A percentile compares a stretch with the other conserved stretches of the same genome.
These are phyloP conservation scores for Boletus speciosus DNA, from an alignment of 768 basidiomycete genomes.

Conservation along the genomic window DNA sequence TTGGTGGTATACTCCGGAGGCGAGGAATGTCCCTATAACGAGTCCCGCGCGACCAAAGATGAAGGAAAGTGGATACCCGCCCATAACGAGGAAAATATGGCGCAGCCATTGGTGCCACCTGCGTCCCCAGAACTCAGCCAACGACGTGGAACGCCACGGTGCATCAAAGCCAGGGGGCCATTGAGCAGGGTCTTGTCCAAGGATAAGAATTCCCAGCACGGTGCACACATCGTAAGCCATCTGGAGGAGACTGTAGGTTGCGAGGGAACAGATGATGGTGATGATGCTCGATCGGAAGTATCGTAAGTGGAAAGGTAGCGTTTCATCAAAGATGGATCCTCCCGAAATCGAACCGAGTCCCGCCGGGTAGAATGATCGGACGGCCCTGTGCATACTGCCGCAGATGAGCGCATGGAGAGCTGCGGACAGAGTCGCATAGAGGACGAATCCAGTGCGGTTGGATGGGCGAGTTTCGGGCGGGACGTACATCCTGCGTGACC, in stretches of 20 bases:
- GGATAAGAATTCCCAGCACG: slow-evolving; percentile 12
- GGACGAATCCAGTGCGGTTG: neutral
- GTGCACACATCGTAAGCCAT: slow-evolving; percentile 25
- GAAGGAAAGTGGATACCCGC: slow-evolving; percentile 26
- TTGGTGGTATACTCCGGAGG: slow-evolving; percentile 56
- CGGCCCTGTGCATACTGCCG: neutral
- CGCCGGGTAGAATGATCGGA: neutral
- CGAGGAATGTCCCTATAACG: slow-evolving; percentile 52
- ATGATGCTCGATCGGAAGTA: neutral
- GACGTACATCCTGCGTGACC: neutral
- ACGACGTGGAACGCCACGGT: slow-evolving; percentile 35
- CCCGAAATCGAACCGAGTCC: neutral
- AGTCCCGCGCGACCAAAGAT: slow-evolving; percentile 47
- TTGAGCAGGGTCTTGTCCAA: slow-evolving; percentile 24
- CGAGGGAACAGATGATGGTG: neutral
- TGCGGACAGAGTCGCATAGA: neutral
- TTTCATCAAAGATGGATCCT: neutral
- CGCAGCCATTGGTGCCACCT: slow-evolving; percentile 39
- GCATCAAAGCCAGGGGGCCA: slow-evolving; percentile 34
- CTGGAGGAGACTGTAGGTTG: slow-evolving; percentile 28
- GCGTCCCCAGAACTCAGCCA: slow-evolving; percentile 34
- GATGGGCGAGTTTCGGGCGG: neutral
- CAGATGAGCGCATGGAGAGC: neutral
- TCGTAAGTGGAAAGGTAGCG: neutral
- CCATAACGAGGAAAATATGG: slow-evolving; percentile 29